phyloP scores from a whole-genome alignment of 768 basidiomycete species.

The Mycena epipterygia region DNA sequence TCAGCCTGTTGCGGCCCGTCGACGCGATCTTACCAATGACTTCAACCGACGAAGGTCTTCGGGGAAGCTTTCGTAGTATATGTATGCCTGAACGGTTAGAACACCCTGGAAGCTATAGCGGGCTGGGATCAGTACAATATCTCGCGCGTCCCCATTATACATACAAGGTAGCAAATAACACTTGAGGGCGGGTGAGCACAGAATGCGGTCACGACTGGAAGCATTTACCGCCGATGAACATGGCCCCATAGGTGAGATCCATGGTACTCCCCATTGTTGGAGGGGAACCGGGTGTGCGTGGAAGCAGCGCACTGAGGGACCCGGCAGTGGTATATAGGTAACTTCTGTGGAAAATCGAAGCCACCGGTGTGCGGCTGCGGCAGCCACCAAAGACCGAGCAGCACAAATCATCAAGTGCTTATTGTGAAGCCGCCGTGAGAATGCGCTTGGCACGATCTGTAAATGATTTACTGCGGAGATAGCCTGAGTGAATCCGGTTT shows the following conservation, averaged over 20 bases:
- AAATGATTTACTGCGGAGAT: no score
- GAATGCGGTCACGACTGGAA: background rate
- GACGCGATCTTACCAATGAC: background rate
- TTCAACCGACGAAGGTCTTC: conserved; percentile 11
- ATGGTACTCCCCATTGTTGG: background rate
- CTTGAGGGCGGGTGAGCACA: conserved; percentile 2
- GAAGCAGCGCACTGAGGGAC: no score
- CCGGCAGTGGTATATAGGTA: background rate
- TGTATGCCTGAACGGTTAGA: conserved; percentile 23
- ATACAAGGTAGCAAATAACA: conserved; percentile 38
- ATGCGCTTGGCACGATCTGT: no score
- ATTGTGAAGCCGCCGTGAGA: no score
- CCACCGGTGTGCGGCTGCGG: background rate
- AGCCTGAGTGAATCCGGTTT: no score
- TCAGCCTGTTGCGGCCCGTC: background rate
- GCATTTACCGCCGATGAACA: conserved; percentile 32
- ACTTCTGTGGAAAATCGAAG: conserved; percentile 2
- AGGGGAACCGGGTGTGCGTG: background rate
- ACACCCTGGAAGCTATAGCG: conserved; percentile 24
- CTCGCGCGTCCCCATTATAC: background rate
- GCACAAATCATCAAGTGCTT: no score
- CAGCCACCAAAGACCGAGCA: no score
- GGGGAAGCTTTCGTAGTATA: conserved; percentile 25
- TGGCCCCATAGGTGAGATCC: conserved; percentile 16
- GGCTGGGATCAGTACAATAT: background rate